These are phyloP conservation scores for Lentinula edodes DNA, from an alignment of 768 basidiomycete genomes.

Conservation along the genomic window DNA sequence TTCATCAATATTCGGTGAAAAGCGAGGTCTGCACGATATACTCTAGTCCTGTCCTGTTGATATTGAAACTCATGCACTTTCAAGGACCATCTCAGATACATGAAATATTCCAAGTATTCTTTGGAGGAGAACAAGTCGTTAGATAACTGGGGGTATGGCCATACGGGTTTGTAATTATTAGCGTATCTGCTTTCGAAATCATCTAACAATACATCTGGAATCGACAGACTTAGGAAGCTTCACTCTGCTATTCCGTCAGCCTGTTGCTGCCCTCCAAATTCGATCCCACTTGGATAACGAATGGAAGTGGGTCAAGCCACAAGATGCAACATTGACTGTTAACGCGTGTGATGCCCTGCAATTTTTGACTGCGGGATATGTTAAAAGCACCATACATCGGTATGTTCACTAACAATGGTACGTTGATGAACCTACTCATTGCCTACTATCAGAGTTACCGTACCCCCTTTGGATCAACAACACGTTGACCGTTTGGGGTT, in stretches of 20 bases:
- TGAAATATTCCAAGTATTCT: constrained; percentile 46
- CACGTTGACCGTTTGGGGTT: constrained; percentile 48
- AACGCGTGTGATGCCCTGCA: constrained; percentile 40
- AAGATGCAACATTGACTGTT: constrained; percentile 40
- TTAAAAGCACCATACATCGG: constrained; percentile 36
- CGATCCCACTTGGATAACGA: constrained; percentile 35
- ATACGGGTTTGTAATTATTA: constrained; percentile 26
- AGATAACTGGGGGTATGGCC: constrained; percentile 33
- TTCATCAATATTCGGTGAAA: constrained; percentile 39
- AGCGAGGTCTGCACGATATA: constrained; percentile 25
- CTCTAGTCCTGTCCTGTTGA: not conserved
- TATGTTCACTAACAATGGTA: constrained; percentile 34
- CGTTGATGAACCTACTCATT: not conserved
- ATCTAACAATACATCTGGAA: not conserved
- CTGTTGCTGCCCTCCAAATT: constrained; percentile 50
- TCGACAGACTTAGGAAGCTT: constrained; percentile 37
- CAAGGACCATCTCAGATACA: constrained; percentile 43
- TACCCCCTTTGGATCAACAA: constrained; percentile 48
- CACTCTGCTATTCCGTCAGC: constrained; percentile 52
- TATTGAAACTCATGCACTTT: not conserved
- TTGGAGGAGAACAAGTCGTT: constrained; percentile 33
- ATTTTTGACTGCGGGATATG: constrained; percentile 42
- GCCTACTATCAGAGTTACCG: constrained; percentile 26
- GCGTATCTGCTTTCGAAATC: not conserved
- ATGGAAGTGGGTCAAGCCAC: constrained; percentile 53